A percentile compares a stretch with the other conserved stretches of the same genome.
These are phyloP conservation scores for Cladophialophora chaetospira DNA, from an alignment of 2,329 filamentous ascomycete species.

Conservation along the genomic window DNA sequence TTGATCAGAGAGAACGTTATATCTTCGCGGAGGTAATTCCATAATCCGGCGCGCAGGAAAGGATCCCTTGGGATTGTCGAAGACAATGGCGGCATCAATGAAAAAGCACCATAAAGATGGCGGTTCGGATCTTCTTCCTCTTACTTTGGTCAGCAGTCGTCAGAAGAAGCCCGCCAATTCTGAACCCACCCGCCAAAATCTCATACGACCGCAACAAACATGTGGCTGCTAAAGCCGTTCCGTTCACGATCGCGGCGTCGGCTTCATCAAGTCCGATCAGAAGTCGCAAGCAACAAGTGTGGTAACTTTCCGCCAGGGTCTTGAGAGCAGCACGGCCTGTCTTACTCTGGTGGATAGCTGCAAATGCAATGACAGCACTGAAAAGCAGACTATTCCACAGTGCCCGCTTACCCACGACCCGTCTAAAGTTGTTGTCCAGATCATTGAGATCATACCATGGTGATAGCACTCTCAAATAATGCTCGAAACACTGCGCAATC, in stretches of 20 bases:
- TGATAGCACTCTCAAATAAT: conserved; percentile 37
- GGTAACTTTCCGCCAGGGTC: conserved; percentile 44
- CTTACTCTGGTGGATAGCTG: conserved; percentile 45
- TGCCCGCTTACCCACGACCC: conserved; percentile 41
- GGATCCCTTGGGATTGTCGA: conserved; percentile 32
- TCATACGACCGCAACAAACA: conserved; percentile 55
- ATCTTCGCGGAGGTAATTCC: conserved; percentile 57
- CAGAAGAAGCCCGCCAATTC: background rate
- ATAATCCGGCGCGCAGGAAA: conserved; percentile 48
- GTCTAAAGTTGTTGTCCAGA: conserved; percentile 39
- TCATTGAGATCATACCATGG: conserved; percentile 55
- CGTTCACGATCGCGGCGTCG: conserved; percentile 39
- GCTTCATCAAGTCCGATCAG: conserved; percentile 43
- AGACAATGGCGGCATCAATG: conserved; percentile 41
- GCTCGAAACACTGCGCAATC: conserved; percentile 18
- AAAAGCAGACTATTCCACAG: conserved; percentile 48
- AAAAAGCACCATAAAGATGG: conserved; percentile 52
- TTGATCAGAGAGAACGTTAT: conserved; percentile 57
- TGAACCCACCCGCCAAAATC: conserved; percentile 46
- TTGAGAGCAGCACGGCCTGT: conserved; percentile 31
- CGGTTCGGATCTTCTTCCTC: conserved; percentile 48
- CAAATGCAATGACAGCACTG: conserved; percentile 49
- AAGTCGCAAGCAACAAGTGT: conserved; percentile 43
- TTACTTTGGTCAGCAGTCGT: conserved; percentile 9
- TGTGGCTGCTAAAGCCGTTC: conserved; percentile 49